Percentiles rank a stretch among this genome's conserved stretches.
phyloP scores from a whole-genome alignment of 257 asterid species.

The Echium plantagineum region DNA sequence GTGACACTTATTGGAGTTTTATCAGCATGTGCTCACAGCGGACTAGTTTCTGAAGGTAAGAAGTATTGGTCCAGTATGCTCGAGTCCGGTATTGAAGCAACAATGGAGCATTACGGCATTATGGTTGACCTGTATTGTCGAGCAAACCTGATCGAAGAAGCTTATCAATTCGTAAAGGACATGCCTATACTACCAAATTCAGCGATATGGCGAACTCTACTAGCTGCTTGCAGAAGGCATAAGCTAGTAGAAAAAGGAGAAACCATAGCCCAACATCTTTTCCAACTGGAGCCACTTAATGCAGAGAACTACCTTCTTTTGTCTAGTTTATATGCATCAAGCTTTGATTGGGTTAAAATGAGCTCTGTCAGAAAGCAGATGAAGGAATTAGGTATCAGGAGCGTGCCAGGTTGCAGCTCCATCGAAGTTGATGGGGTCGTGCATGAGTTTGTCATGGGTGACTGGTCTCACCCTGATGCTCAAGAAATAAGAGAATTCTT shows the following conservation, averaged over 20 bases:
- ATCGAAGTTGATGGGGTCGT: constrained; percentile 6
- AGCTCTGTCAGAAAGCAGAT: background rate
- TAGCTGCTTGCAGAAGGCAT: constrained; percentile 49
- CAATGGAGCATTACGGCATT: constrained; percentile 65
- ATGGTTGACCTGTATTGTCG: constrained; percentile 58
- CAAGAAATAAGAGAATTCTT: constrained; percentile 28
- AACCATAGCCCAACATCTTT: constrained; percentile 1
- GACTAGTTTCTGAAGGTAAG: constrained; percentile 43
- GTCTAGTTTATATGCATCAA: background rate
- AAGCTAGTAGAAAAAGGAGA: constrained; percentile 41
- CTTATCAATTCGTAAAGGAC: constrained; percentile 29
- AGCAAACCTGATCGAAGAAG: constrained; percentile 37
- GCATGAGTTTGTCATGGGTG: constrained; percentile 21
- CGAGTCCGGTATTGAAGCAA: constrained; percentile 46
- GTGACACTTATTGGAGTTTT: constrained; percentile 51
- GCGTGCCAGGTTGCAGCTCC: constrained; percentile 50
- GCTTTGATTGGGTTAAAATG: background rate
- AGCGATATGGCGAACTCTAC: constrained; percentile 48
- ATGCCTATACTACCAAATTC: constrained; percentile 52
- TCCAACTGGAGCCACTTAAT: background rate
- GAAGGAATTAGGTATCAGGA: constrained; percentile 17
- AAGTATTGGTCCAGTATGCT: constrained; percentile 50
- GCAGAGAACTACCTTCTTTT: background rate
- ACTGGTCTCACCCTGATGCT: constrained; percentile 52
- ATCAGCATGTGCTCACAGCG: constrained; percentile 55